Conservation (phyloP, 2,329 filamentous ascomycete genomes). For the Aspergillus aculeatus region DNA sequence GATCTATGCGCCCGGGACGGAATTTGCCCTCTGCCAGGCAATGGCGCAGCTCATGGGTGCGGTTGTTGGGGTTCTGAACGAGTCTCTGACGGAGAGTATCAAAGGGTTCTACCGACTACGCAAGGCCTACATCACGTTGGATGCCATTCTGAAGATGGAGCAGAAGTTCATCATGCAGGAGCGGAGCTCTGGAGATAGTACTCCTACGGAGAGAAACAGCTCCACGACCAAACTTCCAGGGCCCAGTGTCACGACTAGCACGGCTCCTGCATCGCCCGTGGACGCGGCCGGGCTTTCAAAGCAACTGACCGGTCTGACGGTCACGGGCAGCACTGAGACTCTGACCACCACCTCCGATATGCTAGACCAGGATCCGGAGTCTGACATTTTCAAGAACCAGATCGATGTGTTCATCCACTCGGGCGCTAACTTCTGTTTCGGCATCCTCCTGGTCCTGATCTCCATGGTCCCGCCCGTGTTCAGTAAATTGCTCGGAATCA, state of each 20-base stretch:
- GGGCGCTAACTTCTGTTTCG: slow-evolving; percentile 85
- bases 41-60: slow-evolving; percentile 87
- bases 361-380: slow-evolving; percentile 55
- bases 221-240: background rate
- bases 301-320: slow-evolving; percentile 25
- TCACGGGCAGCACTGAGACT: slow-evolving; percentile 19
- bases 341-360: slow-evolving; percentile 26
- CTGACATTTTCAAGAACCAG: slow-evolving; percentile 67
- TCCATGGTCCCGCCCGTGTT: slow-evolving; percentile 92
- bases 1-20: slow-evolving; percentile 79
- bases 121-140: slow-evolving; percentile 81
- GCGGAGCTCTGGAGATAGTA: slow-evolving; percentile 17
- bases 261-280: slow-evolving; percentile 12
- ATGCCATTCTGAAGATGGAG: slow-evolving; percentile 75
- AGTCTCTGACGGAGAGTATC: slow-evolving; percentile 86
- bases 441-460: slow-evolving; percentile 79
- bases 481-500: slow-evolving; percentile 77
- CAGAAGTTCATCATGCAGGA: slow-evolving; percentile 54
- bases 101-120: slow-evolving; percentile 90
- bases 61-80: slow-evolving; percentile 83
- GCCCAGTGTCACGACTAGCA: slow-evolving; percentile 14
- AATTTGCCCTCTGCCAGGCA: slow-evolving; percentile 80
- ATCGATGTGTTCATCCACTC: slow-evolving; percentile 88
- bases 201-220: slow-evolving; percentile 3
- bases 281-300: slow-evolving; percentile 20